These are phyloP conservation scores for Isatis tinctoria DNA, from an alignment of 345 rosid species.

Conservation along the genomic window DNA sequence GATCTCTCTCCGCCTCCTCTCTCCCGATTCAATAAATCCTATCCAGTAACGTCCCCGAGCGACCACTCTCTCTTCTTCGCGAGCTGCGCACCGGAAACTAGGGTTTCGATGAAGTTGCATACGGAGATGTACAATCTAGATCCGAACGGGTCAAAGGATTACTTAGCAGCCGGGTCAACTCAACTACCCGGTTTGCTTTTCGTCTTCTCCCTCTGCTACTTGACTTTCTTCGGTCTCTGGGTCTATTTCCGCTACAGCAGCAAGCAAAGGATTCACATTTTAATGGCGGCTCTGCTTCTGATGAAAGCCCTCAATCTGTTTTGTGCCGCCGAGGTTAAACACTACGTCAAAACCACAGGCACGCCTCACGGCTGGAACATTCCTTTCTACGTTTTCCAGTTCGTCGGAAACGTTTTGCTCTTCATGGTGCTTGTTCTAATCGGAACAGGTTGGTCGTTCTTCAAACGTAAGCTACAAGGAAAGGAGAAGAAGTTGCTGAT, in stretches of 20 bases:
- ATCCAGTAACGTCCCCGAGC: slow-evolving; percentile 51
- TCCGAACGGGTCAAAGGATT: slow-evolving; percentile 45
- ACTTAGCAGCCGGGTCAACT: slow-evolving; percentile 60
- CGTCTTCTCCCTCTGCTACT: slow-evolving; percentile 44
- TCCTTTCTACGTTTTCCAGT: slow-evolving; percentile 62
- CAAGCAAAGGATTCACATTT: slow-evolving; percentile 53
- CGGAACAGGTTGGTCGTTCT: slow-evolving; percentile 83
- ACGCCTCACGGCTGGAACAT: slow-evolving; percentile 86
- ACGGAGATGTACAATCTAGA: slow-evolving; percentile 65
- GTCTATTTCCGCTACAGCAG: slow-evolving; percentile 38
- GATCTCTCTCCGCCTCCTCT: slow-evolving; percentile 63
- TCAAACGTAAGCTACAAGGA: slow-evolving; percentile 31
- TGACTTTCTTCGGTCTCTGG: slow-evolving; percentile 52
- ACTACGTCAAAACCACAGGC: slow-evolving; percentile 63
- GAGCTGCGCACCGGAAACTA: slow-evolving; percentile 32
- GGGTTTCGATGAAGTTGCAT: slow-evolving; percentile 60
- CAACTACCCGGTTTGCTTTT: slow-evolving; percentile 55
- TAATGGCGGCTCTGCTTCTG: slow-evolving; percentile 58
- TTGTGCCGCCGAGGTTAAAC: slow-evolving; percentile 63
- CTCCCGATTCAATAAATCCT: slow-evolving; percentile 41
- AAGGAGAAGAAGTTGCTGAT: slow-evolving; percentile 70
- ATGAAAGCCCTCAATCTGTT: slow-evolving; percentile 63
- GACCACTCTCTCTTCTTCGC: slow-evolving; percentile 10
- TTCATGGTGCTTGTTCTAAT: slow-evolving; percentile 79
- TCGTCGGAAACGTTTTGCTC: slow-evolving; percentile 58